These are phyloP conservation scores for Xylaria nigripes DNA, from an alignment of 495 filamentous ascomycete genomes.

Conservation along the genomic window DNA sequence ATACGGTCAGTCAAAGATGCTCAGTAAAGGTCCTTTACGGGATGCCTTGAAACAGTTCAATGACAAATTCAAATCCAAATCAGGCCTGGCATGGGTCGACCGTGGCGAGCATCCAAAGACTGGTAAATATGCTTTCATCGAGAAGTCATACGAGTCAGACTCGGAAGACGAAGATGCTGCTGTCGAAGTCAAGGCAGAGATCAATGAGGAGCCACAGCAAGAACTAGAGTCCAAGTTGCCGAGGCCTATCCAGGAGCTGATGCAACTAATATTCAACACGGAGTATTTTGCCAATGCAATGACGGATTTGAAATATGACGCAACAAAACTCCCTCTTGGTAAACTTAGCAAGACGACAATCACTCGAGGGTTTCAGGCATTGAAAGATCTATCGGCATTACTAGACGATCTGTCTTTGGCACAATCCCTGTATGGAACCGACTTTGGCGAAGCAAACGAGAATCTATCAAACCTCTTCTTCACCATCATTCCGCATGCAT, in stretches of 20 bases:
- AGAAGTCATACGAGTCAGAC: conserved; percentile 57
- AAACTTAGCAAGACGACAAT: conserved; percentile 75
- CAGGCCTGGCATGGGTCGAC: conserved; percentile 59
- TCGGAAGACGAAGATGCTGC: conserved; percentile 52
- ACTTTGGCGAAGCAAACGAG: conserved; percentile 39
- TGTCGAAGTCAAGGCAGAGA: conserved; percentile 13
- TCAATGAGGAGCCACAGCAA: conserved; percentile 27
- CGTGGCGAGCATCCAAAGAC: conserved; percentile 50
- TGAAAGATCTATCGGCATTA: conserved; percentile 66
- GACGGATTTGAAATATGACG: conserved; percentile 64
- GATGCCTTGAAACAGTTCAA: conserved; percentile 50
- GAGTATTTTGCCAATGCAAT: conserved; percentile 57
- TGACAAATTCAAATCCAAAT: conserved; percentile 72
- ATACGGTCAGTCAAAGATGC: conserved; percentile 47
- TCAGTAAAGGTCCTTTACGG: conserved; percentile 34
- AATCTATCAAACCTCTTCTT: conserved; percentile 67
- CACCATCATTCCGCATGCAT: conserved; percentile 71
- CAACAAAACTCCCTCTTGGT: conserved; percentile 69
- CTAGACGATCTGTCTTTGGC: conserved; percentile 44
- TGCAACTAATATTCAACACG: conserved; percentile 77
- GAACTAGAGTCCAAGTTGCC: conserved; percentile 48
- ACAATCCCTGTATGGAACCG: conserved; percentile 36
- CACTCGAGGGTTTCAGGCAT: conserved; percentile 55
- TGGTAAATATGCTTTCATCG: conserved; percentile 70
- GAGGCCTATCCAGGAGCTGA: conserved; percentile 52